Evolutionary conservation across 129 eudicot genomes (phyloP).

Genomic region (Flaveria linearis): DNA sequence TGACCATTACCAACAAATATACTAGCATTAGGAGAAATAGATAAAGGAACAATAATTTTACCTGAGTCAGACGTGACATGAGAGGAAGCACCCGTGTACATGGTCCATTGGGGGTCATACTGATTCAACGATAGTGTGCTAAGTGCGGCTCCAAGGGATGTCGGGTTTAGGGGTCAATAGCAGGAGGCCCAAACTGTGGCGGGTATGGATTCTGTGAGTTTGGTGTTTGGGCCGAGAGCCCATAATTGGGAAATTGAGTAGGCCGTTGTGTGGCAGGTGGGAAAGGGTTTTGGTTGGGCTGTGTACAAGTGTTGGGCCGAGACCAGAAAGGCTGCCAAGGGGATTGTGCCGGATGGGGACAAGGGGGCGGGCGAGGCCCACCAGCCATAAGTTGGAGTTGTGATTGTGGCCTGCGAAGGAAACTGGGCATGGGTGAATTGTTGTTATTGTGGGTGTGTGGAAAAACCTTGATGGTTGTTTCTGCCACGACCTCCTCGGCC

Average conservation of each 20-base stretch:
- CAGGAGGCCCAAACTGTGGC: no score
- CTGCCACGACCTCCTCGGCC: no score
- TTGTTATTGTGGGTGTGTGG: no score
- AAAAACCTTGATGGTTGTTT: no score
- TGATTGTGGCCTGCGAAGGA: no score
- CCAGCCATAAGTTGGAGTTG: not conserved
- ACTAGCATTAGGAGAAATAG: not conserved
- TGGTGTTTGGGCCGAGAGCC: no score
- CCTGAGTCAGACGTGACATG: not conserved
- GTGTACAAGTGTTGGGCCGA: not conserved
- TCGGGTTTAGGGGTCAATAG: no score
- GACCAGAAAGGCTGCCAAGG: not conserved
- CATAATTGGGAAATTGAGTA: not conserved
- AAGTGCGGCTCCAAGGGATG: not conserved
- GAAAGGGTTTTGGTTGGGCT: not conserved
- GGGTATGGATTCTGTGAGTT: no score
- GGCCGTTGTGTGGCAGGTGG: not conserved
- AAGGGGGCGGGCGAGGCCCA: not conserved
- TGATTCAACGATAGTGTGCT: not conserved
- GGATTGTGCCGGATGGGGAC: not conserved
- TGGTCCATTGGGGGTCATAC: not conserved
- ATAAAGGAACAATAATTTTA: not conserved
- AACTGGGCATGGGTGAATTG: no score
- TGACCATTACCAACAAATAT: not conserved
- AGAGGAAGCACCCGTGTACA: not conserved